A percentile compares a stretch with the other conserved stretches of the same genome.
Conservation (phyloP, 139 green algal genomes). For the Diplosphaera chodatii region DNA sequence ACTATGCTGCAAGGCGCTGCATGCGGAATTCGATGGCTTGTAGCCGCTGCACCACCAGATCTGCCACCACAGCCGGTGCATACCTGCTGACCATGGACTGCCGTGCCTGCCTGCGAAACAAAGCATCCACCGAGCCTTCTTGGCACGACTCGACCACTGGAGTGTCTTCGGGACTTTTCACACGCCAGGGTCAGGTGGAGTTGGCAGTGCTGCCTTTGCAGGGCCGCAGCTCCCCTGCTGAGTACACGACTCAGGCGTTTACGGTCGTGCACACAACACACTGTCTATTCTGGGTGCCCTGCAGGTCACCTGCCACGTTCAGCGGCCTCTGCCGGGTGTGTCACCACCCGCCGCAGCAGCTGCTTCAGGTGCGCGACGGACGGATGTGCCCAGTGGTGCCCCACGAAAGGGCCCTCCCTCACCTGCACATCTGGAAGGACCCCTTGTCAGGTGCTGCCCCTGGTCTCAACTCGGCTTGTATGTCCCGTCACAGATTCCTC, state of each 20-base stretch:
- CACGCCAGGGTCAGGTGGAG: no score
- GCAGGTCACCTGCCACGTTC: background rate
- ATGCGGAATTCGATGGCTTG: conserved; percentile 30
- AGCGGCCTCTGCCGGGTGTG: conserved; percentile 28
- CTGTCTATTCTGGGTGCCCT: no score
- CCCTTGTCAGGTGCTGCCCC: no score
- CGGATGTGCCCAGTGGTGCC: conserved; percentile 48
- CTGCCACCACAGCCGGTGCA: conserved; percentile 37
- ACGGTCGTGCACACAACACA: no score
- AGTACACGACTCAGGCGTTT: no score
- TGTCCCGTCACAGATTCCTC: no score
- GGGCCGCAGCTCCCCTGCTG: no score
- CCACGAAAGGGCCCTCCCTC: conserved; percentile 15
- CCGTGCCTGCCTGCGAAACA: conserved; percentile 27
- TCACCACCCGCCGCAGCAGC: conserved; percentile 42
- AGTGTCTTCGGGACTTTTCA: no score
- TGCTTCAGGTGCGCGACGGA: conserved; percentile 32
- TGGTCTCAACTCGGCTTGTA: no score
- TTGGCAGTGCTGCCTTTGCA: background rate
- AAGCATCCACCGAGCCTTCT: no score
- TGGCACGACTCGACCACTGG: no score
- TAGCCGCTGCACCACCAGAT: conserved; percentile 33
- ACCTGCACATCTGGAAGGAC: no score
- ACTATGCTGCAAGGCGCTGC: background rate
- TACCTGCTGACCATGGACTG: conserved; percentile 40